These are phyloP conservation scores for Salvia splendens DNA, from an alignment of 257 asterid species.

Conservation along the genomic window DNA sequence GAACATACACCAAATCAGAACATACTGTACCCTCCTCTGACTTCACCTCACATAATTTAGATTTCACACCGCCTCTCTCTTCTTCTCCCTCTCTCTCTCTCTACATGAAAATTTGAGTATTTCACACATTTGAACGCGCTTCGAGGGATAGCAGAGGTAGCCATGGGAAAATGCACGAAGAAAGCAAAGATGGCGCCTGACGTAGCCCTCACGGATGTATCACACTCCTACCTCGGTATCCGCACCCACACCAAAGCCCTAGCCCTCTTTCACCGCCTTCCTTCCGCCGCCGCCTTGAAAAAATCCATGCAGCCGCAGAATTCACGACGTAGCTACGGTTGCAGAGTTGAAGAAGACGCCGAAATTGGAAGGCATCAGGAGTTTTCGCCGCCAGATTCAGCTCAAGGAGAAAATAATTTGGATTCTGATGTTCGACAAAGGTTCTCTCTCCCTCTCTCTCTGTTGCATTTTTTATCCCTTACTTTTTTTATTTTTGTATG, in stretches of 20 bases:
- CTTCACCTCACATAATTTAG: no score
- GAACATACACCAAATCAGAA: no score
- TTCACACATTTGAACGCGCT: conserved; percentile 11
- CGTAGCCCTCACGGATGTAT: conserved; percentile 56
- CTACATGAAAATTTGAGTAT: no score
- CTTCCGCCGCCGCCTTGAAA: conserved; percentile 46
- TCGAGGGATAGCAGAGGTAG: conserved; percentile 16
- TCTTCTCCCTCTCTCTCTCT: no score
- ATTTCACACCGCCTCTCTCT: no score
- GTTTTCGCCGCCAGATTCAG: conserved; percentile 21
- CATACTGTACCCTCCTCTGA: no score
- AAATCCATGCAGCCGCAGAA: conserved; percentile 35
- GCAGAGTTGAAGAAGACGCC: conserved; percentile 2
- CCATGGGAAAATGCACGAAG: conserved; percentile 62
- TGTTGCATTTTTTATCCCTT: not conserved
- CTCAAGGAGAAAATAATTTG: conserved; percentile 38
- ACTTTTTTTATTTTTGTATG: not conserved
- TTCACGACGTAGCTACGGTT: conserved; percentile 26
- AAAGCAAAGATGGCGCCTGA: conserved; percentile 51
- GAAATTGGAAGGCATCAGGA: not conserved
- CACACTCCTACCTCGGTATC: conserved; percentile 61
- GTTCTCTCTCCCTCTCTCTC: conserved; percentile 32
- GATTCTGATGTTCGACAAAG: conserved; percentile 45
- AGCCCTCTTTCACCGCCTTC: conserved; percentile 57
- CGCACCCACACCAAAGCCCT: conserved; percentile 80